Base-by-base conservation (phyloP, 2,329 filamentous ascomycete species). In the Colletotrichum falcatum region DNA sequence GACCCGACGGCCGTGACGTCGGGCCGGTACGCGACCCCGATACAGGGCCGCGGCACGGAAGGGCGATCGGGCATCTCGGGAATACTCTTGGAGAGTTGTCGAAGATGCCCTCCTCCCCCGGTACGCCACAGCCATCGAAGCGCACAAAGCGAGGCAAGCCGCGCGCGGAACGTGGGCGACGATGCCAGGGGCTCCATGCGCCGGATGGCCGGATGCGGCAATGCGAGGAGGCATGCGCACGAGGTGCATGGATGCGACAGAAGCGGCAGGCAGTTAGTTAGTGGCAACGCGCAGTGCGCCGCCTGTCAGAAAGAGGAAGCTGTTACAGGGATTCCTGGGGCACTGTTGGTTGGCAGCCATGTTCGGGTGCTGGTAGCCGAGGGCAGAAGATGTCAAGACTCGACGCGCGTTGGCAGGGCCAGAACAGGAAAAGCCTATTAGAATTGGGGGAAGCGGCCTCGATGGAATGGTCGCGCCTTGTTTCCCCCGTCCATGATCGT, bases 191-290 rank as follows among this genome's bases (percentile, higher is more conserved):
- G 28, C 12, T 30, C 60, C 26, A 58, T 44, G 33, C 42, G 53
- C 20, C 65, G 60, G 44, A 62, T 63, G 44, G n/a, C 26, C 60
- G 51, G 51, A 33, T 56, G 42, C 30, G 53, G 51, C 60, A 42
- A 51, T 44, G 33, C 23, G 28, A 55, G 16, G 18, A 42, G 18
- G 42, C 42, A 8, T 4, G 33, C 33, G 35, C 7, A 44, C 4
- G 8, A n/a, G n/a, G n/a, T 30, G 55, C 26, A 65, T 37, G 66
- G 30, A 39, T 54, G n/a, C 54, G 46, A 60, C 67, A 23, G 51
- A 67, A 70, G 14, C 53, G 58, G 58, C 67, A 70, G 67, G 58
- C 55, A 58, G 39, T 44, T 30, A n/a, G n/a, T n/a, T 28, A 16
- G 63, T 66, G 28, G 9, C 63, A 33, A 46, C 61, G 56, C 58